A percentile compares a stretch with the other conserved stretches of the same genome.
These are phyloP conservation scores for Avena atlantica DNA, from an alignment of 176 grass and related monocot genomes.

Conservation along the genomic window DNA sequence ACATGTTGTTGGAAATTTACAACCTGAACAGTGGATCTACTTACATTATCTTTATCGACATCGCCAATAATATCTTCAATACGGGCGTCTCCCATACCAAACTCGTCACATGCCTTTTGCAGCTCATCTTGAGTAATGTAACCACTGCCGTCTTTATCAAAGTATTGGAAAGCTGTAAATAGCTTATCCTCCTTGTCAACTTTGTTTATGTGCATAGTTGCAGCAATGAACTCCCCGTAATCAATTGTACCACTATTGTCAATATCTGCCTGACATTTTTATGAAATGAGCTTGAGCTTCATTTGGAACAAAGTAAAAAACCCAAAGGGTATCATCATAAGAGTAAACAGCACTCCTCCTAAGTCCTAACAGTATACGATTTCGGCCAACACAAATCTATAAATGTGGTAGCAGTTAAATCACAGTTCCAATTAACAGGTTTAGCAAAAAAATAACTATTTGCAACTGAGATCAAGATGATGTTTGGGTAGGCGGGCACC, in stretches of 20 bases:
- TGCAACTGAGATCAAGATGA: conserved; percentile 2
- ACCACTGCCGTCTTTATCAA: conserved; percentile 78
- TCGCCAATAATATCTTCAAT: conserved; percentile 78
- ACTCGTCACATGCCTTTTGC: conserved; percentile 80
- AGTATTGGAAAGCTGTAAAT: conserved; percentile 74
- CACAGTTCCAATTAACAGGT: background rate
- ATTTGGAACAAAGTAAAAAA: conserved; percentile 31
- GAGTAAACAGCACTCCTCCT: background rate
- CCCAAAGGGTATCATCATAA: conserved; percentile 26
- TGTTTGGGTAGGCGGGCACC: background rate
- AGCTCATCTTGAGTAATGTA: conserved; percentile 87
- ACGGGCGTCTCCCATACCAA: conserved; percentile 72
- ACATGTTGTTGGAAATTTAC: background rate
- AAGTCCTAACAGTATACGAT: background rate
- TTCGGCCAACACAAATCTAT: conserved; percentile 16
- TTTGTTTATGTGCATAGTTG: conserved; percentile 87
- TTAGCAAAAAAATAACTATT: background rate
- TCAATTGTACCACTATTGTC: conserved; percentile 84
- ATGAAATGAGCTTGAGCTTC: conserved; percentile 16
- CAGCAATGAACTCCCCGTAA: conserved; percentile 82
- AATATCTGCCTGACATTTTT: conserved; percentile 68
- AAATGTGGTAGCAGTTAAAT: background rate
- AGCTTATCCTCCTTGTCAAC: conserved; percentile 80
- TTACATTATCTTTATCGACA: conserved; percentile 80
- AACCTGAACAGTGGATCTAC: conserved; percentile 12